Percentiles rank a stretch among this genome's conserved stretches.
Evolutionary conservation across 768 basidiomycete genomes (phyloP).

Genomic region (Ephemerocybe angulata): DNA sequence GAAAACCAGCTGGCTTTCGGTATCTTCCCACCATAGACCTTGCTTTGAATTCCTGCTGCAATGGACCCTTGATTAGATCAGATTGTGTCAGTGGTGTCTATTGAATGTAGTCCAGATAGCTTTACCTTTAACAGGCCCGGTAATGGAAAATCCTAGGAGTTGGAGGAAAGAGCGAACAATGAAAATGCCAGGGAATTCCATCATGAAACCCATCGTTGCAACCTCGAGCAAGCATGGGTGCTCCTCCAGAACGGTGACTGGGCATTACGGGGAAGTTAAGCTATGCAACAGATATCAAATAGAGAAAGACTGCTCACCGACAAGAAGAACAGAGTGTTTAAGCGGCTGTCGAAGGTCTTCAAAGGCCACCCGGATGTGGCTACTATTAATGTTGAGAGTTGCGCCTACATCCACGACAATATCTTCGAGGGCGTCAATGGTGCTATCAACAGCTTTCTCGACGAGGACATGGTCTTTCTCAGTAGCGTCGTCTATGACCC

Average conservation of each 20-base stretch:
- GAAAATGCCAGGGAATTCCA: background rate
- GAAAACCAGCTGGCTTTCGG: constrained; percentile 6
- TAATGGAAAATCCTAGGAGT: background rate
- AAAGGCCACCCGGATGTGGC: too few relatives aligned
- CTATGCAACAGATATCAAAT: background rate
- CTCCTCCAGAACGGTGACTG: background rate
- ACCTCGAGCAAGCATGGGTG: constrained; percentile 4
- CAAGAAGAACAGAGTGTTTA: background rate
- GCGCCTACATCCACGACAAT: background rate
- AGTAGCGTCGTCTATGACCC: background rate
- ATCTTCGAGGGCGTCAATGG: background rate
- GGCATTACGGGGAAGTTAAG: background rate
- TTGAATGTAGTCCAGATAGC: background rate
- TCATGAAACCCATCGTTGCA: background rate
- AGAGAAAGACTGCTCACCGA: background rate
- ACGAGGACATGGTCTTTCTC: background rate
- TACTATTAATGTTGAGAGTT: background rate
- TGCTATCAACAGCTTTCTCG: background rate
- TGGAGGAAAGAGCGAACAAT: background rate
- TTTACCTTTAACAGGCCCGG: constrained; percentile 4
- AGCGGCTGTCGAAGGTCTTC: background rate
- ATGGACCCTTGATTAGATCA: background rate
- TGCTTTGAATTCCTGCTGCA: constrained; percentile 2
- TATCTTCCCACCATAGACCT: background rate
- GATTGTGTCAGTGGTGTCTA: background rate